Evolutionary conservation across 2,329 filamentous ascomycete genomes (phyloP), one percentile per base, ranked within the genome.

Genomic region (Colletotrichum plurivorum): DNA sequence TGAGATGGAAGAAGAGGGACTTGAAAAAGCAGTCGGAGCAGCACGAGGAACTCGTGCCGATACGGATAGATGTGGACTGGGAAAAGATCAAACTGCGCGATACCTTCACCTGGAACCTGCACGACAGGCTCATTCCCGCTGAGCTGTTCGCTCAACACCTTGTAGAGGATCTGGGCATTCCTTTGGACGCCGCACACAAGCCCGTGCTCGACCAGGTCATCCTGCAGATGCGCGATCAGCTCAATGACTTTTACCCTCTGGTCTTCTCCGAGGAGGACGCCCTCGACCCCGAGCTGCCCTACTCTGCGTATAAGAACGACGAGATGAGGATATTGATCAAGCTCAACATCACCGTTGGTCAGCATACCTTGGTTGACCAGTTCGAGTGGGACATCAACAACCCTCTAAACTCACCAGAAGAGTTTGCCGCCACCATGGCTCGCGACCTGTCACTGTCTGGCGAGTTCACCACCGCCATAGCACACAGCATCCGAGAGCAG

Each of bases 311-410:
- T 84, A 98, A 98, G 81, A 97, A 99, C 77, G 96, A 99, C 78
- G 96, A 99, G 83, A 98, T 99, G 95, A 92, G 96, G 58, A 93
- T 99, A 73, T 84, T 97, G 51, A 90, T 99, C 81, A 98, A 98
- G 81, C 87, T 99, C 58, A 98, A 98, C 81, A 97, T 99, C 76
- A 98, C 96, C 7, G 98, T 99, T 76, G 96, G 95, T 48, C 92
- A 94, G 72, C 94, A 97, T 77, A 98, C 95, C 0, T 85, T 99
- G 27, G 92, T 98, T 43, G 96, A 99, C 76, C 96, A 98, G 78
- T 98, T 99, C 71, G 96, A 99, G 81, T 99, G 96, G 96, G 96
- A 99, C 75, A 94, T 98, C 78, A 98, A 98, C 81, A 97, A 97
- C 78, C 93, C 95, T 0, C 84, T 92, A 63, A 99, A 99, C 79